phyloP scores from a whole-genome alignment of 768 basidiomycete species.

The Mycena metata region DNA sequence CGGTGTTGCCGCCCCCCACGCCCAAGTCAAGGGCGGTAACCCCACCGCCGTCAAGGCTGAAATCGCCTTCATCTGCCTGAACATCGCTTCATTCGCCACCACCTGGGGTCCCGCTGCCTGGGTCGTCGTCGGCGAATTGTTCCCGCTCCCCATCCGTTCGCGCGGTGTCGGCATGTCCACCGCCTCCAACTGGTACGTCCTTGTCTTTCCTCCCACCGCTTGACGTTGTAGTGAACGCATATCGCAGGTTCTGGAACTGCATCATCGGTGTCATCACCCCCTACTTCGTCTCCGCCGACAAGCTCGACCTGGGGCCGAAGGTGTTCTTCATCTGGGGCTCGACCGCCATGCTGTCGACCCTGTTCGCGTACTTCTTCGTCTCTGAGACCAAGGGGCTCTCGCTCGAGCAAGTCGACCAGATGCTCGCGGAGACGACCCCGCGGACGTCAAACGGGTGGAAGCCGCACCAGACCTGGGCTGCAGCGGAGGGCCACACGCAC shows the following conservation, averaged over 20 bases:
- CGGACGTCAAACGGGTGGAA: constrained; percentile 49
- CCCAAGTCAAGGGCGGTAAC: background rate
- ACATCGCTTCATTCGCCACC: constrained; percentile 4
- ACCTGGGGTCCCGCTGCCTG: constrained; percentile 17
- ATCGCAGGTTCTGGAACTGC: constrained; percentile 17
- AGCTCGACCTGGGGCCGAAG: constrained; percentile 16
- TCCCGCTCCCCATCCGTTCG: constrained; percentile 10
- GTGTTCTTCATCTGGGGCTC: constrained; percentile 23
- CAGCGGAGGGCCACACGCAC: constrained; percentile 32
- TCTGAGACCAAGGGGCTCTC: constrained; percentile 4
- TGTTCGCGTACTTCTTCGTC: constrained; percentile 15
- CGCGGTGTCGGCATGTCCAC: constrained; percentile 16
- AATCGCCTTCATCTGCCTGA: constrained; percentile 14
- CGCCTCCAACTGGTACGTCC: constrained; percentile 10
- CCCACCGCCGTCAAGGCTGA: constrained; percentile 5
- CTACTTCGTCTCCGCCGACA: constrained; percentile 12
- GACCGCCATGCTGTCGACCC: constrained; percentile 5
- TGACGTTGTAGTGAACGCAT: background rate
- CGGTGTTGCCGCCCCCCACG: background rate
- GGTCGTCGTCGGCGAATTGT: constrained; percentile 20
- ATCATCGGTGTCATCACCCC: constrained; percentile 22
- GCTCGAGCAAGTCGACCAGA: constrained; percentile 62
- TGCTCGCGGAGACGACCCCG: constrained; percentile 66
- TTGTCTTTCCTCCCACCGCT: too few relatives aligned
- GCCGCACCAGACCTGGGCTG: constrained; percentile 42